Percentiles rank a stretch among this genome's conserved stretches.
Conservation (phyloP, 169 alveolate genomes). For the Cardiosporidium cionae region DNA sequence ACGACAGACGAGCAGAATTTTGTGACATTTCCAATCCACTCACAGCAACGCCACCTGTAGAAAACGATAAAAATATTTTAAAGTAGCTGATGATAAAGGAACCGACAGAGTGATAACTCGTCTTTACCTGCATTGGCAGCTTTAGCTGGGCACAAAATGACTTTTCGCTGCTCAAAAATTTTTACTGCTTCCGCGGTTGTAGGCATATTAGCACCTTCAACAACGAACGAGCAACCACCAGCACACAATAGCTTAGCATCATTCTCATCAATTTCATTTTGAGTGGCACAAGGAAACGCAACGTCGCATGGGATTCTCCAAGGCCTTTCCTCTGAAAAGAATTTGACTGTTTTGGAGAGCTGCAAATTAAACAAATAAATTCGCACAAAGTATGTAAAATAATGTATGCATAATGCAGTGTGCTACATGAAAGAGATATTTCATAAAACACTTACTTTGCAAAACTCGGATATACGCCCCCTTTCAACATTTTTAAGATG, state of each 20-base stretch:
- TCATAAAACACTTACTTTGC: conserved; percentile 12
- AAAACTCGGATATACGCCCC: conserved; percentile 43
- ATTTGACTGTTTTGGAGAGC: background rate
- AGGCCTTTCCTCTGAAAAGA: conserved; percentile 10
- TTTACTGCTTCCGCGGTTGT: conserved; percentile 59
- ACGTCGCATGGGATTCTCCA: conserved; percentile 38
- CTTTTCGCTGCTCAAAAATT: conserved; percentile 40
- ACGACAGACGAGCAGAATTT: conserved; percentile 53
- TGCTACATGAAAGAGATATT: too few relatives aligned
- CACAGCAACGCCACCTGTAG: conserved; percentile 72
- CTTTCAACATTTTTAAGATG: conserved; percentile 43
- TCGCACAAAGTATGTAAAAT: too few relatives aligned
- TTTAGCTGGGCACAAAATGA: conserved; percentile 66
- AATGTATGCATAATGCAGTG: too few relatives aligned
- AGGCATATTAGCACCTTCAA: conserved; percentile 78
- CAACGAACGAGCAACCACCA: conserved; percentile 50
- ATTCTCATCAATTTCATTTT: conserved; percentile 58
- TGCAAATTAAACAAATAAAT: too few relatives aligned
- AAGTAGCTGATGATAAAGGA: too few relatives aligned
- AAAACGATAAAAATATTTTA: background rate
- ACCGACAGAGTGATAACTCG: background rate
- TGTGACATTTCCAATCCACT: conserved; percentile 77
- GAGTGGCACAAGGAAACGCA: conserved; percentile 76
- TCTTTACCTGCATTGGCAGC: conserved; percentile 70
- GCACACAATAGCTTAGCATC: conserved; percentile 52